Base-by-base conservation (phyloP, 2,329 filamentous ascomycete species). In the Cladosporium sp. region DNA sequence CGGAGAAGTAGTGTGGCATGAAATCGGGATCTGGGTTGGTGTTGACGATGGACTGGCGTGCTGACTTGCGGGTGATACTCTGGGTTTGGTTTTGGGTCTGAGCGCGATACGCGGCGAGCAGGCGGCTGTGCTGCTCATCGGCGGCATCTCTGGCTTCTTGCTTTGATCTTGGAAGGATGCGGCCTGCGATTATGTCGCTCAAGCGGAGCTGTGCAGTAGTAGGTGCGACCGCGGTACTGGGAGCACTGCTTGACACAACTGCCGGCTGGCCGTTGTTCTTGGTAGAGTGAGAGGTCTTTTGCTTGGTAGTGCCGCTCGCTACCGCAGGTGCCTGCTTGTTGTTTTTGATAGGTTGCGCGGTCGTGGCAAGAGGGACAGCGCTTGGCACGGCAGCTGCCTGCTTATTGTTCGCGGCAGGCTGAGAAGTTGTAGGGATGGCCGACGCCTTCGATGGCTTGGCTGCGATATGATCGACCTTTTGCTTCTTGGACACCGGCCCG, bases 1-100 rank as follows among this genome's bases (percentile, higher is more conserved):
- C 28, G 51, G 67, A 60, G 68, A 71, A 73, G 67, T 73, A 74
- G 34, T 74, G 72, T 5, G 72, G 73, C 21, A 67, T 58, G 46
- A 72, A 53, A 65, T 76, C 60, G 67, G 28, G 67, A 66, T 76
- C 60, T 68, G 26, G 67, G 11, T 56, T 21, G 10, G n/a, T 26
- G 34, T 30, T 23, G n/a, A 34, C 30, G 28, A 10, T 26, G 11
- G 39, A 28, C 26, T 26, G 61, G 30, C 54, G 62, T 7, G 36
- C 23, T 18, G 46, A 39, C 16, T 39, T 48, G 10, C 36, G 66
- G 16, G 26, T 23, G 14, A 7, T 46, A 16, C 58, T 34, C 65
- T 61, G 30, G 36, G 34, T 25, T n/a, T 51, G 26, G 0, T 10
- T 30, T 4, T 28, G 28, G 6, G 18, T 14, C 7, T 58, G 63